These are phyloP conservation scores for Aspergillus alliaceus DNA, from an alignment of 2,329 filamentous ascomycete species.

Conservation along the genomic window DNA sequence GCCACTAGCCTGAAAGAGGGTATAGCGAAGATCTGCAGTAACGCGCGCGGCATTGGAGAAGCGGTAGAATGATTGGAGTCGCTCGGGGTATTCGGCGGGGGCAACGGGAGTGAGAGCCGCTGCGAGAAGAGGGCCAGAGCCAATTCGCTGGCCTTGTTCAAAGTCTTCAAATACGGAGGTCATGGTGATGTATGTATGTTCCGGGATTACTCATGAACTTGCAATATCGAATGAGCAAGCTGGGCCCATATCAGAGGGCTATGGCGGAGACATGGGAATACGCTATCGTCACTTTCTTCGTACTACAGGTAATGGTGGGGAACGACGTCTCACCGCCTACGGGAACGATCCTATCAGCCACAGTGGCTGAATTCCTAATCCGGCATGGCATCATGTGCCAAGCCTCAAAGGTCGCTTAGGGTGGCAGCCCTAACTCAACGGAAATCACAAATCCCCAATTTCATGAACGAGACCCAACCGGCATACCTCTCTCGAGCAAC, in stretches of 20 bases:
- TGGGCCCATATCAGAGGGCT: background rate
- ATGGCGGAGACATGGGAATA: background rate
- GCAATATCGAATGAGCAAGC: background rate
- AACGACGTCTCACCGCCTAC: slow-evolving; percentile 11
- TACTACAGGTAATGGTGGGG: slow-evolving; percentile 10
- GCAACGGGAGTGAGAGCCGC: slow-evolving; percentile 72
- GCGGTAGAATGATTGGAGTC: slow-evolving; percentile 69
- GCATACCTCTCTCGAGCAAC: slow-evolving; percentile 39
- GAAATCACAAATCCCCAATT: slow-evolving; percentile 44
- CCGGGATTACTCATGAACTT: background rate
- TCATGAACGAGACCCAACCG: slow-evolving; percentile 35
- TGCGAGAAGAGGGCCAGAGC: slow-evolving; percentile 72
- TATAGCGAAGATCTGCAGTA: slow-evolving; percentile 68
- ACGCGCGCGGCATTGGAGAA: slow-evolving; percentile 67
- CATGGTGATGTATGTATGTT: slow-evolving; percentile 55
- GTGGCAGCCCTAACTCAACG: slow-evolving; percentile 46
- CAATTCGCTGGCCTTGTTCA: slow-evolving; percentile 62
- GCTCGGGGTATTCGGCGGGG: slow-evolving; percentile 61
- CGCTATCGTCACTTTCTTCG: background rate
- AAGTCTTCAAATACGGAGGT: slow-evolving; percentile 74
- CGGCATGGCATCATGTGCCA: slow-evolving; percentile 27
- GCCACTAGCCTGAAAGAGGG: slow-evolving; percentile 63
- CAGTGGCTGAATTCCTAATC: slow-evolving; percentile 17
- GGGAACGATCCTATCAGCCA: slow-evolving; percentile 13
- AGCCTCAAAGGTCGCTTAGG: slow-evolving; percentile 40